Evolutionary conservation across 345 rosid genomes (phyloP), one percentile per base, ranked within the genome.

Genomic region (Syzygium jambos): DNA sequence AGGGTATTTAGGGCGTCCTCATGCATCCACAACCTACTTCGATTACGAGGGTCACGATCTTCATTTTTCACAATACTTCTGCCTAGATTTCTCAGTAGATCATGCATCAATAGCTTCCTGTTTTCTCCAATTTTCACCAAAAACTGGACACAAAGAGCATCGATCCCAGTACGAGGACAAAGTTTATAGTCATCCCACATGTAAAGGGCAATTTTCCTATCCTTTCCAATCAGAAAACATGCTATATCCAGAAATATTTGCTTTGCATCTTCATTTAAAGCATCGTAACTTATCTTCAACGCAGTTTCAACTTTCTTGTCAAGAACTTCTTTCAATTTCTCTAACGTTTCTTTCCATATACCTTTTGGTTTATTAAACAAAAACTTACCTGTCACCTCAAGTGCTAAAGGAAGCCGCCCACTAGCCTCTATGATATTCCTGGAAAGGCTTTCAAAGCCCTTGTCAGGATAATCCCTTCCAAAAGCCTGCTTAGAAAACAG

Each of bases 391-490:
- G 1, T 56, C n/a, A 56, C 27, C 61, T 4, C 61, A 57, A 57
- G 63, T 25, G 63, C 63, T 11, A 57, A 57, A 57, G 63, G 63
- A 23, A 57, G 63, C 2, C 29, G 29, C 63, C 63, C 63, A 57
- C 3, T 23, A 23, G n/a, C 29, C n/a, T 0, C 0, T 23, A 0
- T 0, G 14, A 57, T 25, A 2, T 57, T 3, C 0, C 0, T 23
- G 63, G 63, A 57, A 25, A 57, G 63, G 63, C 0, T 2, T 2
- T 57, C 63, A 57, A 57, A 57, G 63, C 63, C 14, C 3, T 25
- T 57, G 2, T 23, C 0, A 1, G 63, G 63, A 0, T 1, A 23
- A 11, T 57, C 14, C 29, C 63, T 11, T 57, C 29, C 14, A 25
- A 57, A 57, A 57, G 63, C 63, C 1, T 10, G 6, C 63, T 57